Percentiles rank a stretch among this genome's conserved stretches.
phyloP scores from a whole-genome alignment of 164 flowering plant species.

The Santalum album region DNA sequence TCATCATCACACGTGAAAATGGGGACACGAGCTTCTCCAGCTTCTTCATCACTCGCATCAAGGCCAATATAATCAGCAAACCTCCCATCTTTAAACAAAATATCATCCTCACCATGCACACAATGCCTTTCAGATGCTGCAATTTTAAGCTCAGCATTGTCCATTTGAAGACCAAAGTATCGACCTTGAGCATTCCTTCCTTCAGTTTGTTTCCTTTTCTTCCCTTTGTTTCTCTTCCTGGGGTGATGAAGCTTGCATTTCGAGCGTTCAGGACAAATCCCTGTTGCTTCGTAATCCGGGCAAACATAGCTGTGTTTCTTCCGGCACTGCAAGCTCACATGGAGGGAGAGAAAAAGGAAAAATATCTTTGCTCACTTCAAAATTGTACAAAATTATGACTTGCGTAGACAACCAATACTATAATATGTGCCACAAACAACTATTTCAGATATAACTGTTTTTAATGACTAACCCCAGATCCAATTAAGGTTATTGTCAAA shows the following conservation, averaged over 20 bases:
- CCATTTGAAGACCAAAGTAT: slow-evolving; percentile 49
- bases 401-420: too few species aligned
- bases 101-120: slow-evolving; percentile 19
- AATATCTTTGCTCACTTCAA: slow-evolving; percentile 13
- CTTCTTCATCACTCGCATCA: slow-evolving; percentile 42
- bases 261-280: slow-evolving; percentile 57
- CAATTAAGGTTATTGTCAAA: background rate
- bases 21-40: slow-evolving; percentile 11
- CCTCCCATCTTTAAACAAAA: slow-evolving; percentile 24
- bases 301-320: slow-evolving; percentile 92
- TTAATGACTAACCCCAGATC: background rate
- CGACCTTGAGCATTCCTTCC: slow-evolving; percentile 43
- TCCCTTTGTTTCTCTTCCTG: slow-evolving; percentile 33
- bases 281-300: slow-evolving; percentile 66
- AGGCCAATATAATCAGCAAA: slow-evolving; percentile 60
- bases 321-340: slow-evolving; percentile 59
- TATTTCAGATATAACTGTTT: background rate
- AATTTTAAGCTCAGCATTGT: slow-evolving; percentile 14
- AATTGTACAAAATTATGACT: too few species aligned
- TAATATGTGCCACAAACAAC: too few species aligned
- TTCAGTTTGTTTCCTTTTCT: slow-evolving; percentile 35
- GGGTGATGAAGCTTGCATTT: slow-evolving; percentile 95
- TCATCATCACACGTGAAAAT: slow-evolving; percentile 12
- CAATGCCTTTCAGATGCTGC: slow-evolving; percentile 16
- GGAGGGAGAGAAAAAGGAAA: background rate